Evolutionary conservation across 2,329 filamentous ascomycete species (phyloP).

Genomic region (Fusarium vanettenii): DNA sequence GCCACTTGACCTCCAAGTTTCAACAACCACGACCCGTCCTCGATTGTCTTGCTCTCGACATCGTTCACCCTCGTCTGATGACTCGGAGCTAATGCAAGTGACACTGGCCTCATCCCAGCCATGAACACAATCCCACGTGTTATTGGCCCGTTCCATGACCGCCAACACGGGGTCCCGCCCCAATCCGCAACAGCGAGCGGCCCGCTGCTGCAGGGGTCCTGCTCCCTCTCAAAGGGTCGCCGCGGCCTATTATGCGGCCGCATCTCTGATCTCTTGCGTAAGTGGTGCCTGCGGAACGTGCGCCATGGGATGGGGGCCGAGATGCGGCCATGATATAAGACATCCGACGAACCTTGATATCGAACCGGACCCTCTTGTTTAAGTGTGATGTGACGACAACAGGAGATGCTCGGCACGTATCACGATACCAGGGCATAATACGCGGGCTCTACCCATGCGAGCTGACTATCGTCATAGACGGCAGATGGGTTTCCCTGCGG

Average conservation of each 20-base stretch:
- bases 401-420: background rate
- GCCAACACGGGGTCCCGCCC: constrained; percentile 28
- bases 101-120: constrained; percentile 42
- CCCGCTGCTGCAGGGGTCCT: constrained; percentile 43
- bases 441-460: background rate
- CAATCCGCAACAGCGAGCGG: constrained; percentile 39
- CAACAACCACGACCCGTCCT: background rate
- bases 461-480: background rate
- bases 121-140: constrained; percentile 23
- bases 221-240: constrained; percentile 24
- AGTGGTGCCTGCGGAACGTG: constrained; percentile 14
- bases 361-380: background rate
- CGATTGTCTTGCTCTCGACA: constrained; percentile 5
- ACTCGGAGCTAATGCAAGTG: constrained; percentile 43
- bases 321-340: constrained; percentile 16
- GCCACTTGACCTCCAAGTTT: background rate
- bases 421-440: background rate
- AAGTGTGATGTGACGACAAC: background rate
- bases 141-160: constrained; percentile 38
- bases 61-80: constrained; percentile 30
- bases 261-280: constrained; percentile 23
- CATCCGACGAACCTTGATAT: constrained; percentile 1
- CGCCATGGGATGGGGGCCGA: constrained; percentile 25
- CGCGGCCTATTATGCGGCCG: constrained; percentile 39
- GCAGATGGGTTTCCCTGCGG: constrained; percentile 13